phyloP scores from a whole-genome alignment of 1,284 basidiomycete genomes.

The Cystobasidiaceae sp. region DNA sequence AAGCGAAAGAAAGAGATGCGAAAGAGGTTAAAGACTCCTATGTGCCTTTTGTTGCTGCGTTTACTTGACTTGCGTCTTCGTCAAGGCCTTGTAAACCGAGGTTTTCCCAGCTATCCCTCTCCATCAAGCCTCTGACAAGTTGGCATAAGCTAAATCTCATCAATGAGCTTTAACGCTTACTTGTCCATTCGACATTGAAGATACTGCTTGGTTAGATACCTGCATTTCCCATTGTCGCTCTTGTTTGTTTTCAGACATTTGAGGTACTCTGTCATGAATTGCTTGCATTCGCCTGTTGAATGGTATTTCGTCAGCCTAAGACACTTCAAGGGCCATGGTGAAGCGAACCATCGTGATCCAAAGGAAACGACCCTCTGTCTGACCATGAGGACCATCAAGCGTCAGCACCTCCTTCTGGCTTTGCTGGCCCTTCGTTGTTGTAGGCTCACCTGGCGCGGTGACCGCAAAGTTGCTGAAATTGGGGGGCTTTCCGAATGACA shows the following conservation, averaged over 20 bases:
- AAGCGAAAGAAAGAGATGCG: no score
- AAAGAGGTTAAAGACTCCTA: no score
- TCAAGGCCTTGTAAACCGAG: constrained; percentile 61
- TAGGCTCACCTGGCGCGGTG: constrained; percentile 49
- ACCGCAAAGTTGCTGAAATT: constrained; percentile 30
- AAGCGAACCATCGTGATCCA: constrained; percentile 98
- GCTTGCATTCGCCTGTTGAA: constrained; percentile 86
- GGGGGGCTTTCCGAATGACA: constrained; percentile 31
- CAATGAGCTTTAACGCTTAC: constrained; percentile 62
- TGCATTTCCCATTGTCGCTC: constrained; percentile 74
- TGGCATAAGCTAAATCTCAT: no score
- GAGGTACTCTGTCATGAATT: constrained; percentile 80
- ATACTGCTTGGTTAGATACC: constrained; percentile 72
- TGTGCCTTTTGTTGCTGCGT: no score
- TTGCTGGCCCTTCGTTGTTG: no score
- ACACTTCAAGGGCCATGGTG: no score
- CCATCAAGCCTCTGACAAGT: constrained; percentile 86
- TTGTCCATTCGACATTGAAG: constrained; percentile 89
- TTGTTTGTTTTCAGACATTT: constrained; percentile 71
- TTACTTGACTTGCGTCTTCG: no score
- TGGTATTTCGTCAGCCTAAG: no score
- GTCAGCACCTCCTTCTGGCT: no score
- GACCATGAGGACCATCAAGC: constrained; percentile 54
- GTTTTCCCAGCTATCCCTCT: constrained; percentile 78
- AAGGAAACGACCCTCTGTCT: constrained; percentile 85